A percentile compares a stretch with the other conserved stretches of the same genome.
phyloP scores from a whole-genome alignment of 768 basidiomycete species.

The Boletus speciosus region DNA sequence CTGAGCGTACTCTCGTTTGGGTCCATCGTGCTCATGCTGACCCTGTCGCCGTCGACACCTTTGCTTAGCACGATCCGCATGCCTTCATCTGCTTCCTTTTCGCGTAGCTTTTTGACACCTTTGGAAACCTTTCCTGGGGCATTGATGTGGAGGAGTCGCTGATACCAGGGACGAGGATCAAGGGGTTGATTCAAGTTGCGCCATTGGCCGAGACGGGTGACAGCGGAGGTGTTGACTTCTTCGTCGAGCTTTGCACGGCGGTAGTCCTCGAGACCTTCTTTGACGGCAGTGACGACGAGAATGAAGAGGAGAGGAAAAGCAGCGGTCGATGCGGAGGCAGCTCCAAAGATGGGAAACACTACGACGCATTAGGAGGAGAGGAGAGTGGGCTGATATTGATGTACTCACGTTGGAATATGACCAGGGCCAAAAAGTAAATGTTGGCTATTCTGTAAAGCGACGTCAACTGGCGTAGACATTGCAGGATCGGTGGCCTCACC shows the following conservation, averaged over 20 bases:
- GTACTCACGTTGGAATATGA: constrained; percentile 69
- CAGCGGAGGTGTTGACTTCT: constrained; percentile 91
- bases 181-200: constrained; percentile 82
- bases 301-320: constrained; percentile 88
- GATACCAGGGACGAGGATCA: constrained; percentile 72
- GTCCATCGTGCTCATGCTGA: constrained; percentile 45
- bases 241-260: constrained; percentile 86
- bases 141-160: constrained; percentile 69
- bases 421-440: constrained; percentile 84
- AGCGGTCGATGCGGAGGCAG: constrained; percentile 75
- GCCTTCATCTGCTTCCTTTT: constrained; percentile 70
- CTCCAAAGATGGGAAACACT: constrained; percentile 93
- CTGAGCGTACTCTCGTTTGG: constrained; percentile 43
- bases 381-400: neutral
- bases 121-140: constrained; percentile 73
- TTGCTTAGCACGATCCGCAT: constrained; percentile 61
- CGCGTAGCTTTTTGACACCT: constrained; percentile 82
- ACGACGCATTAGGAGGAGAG: constrained; percentile 8
- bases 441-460: constrained; percentile 67
- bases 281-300: constrained; percentile 83
- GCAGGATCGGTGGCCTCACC: constrained; percentile 41
- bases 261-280: constrained; percentile 95
- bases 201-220: constrained; percentile 87
- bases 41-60: constrained; percentile 29
- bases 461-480: neutral